phyloP scores from a whole-genome alignment of 1,284 basidiomycete genomes.

The Ustilago trichophora region DNA sequence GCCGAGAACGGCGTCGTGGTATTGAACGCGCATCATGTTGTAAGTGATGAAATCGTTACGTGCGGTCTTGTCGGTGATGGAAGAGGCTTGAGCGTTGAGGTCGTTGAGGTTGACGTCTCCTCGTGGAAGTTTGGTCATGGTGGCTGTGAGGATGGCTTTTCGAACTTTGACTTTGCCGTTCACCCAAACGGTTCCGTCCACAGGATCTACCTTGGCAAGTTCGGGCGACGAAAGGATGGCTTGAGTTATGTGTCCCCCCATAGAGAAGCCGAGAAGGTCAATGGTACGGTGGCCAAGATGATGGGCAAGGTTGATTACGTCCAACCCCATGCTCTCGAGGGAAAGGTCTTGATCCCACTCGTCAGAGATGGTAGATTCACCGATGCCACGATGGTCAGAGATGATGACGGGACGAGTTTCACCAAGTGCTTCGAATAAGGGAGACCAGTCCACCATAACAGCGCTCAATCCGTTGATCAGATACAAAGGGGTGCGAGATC shows the following conservation, averaged over 20 bases:
- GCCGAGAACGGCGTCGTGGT: slow-evolving; percentile 46
- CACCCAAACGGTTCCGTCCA: not conserved
- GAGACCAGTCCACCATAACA: slow-evolving; percentile 61
- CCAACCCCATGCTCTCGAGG: slow-evolving; percentile 53
- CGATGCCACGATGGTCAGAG: slow-evolving; percentile 62
- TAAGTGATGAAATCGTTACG: slow-evolving; percentile 39
- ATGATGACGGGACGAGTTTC: slow-evolving; percentile 46
- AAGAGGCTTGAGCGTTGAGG: slow-evolving; percentile 14
- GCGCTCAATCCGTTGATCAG: slow-evolving; percentile 63
- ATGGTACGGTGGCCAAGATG: slow-evolving; percentile 35
- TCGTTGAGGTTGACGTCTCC: slow-evolving; percentile 46
- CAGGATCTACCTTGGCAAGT: not conserved
- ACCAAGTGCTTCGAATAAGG: slow-evolving; percentile 47
- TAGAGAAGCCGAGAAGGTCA: slow-evolving; percentile 60
- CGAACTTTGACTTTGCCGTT: slow-evolving; percentile 38
- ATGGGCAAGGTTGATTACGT: slow-evolving; percentile 47
- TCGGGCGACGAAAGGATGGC: slow-evolving; percentile 36
- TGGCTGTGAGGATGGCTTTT: slow-evolving; percentile 53
- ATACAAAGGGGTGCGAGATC: slow-evolving; percentile 36
- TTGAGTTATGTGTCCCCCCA: slow-evolving; percentile 64
- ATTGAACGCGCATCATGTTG: slow-evolving; percentile 55
- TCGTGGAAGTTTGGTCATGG: slow-evolving; percentile 60
- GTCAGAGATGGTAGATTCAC: slow-evolving; percentile 35
- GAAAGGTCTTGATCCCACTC: slow-evolving; percentile 53
- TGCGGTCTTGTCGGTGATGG: slow-evolving; percentile 17